A percentile compares a stretch with the other conserved stretches of the same genome.
Conservation (phyloP, 345 rosid genomes). For the Heritiera fomes region DNA sequence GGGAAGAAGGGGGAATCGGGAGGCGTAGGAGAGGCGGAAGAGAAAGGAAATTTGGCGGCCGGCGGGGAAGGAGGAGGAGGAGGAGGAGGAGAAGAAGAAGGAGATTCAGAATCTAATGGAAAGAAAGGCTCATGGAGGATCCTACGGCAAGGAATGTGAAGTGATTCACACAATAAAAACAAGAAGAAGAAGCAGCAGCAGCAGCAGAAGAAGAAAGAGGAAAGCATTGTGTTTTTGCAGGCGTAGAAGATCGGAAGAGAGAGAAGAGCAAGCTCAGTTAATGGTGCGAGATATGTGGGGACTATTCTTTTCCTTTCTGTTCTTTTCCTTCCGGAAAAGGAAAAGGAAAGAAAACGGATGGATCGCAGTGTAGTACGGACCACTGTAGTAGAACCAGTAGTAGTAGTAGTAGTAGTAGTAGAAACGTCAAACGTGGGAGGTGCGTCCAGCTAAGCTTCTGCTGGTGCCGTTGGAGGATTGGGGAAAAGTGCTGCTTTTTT, state of each 20-base stretch:
- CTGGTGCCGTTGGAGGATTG: constrained; percentile 27
- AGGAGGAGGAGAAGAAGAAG: constrained; percentile 52
- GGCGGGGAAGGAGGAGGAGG: constrained; percentile 35
- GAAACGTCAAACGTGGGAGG: constrained; percentile 15
- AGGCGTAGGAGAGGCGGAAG: constrained; percentile 51
- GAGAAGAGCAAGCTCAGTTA: constrained; percentile 10
- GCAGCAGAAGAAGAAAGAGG: constrained; percentile 14
- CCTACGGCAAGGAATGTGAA: constrained; percentile 48
- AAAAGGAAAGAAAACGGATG: neutral
- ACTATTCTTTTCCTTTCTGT: neutral
- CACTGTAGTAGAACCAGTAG: no score
- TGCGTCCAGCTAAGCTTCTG: constrained; percentile 88
- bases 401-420: neutral
- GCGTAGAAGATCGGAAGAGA: neutral
- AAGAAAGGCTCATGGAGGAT: constrained; percentile 76
- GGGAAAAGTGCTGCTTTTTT: neutral
- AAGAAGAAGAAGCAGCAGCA: constrained; percentile 31
- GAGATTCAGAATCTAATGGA: constrained; percentile 42
- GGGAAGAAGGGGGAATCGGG: constrained; percentile 75
- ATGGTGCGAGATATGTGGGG: constrained; percentile 22
- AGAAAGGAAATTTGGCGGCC: constrained; percentile 53
- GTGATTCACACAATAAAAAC: constrained; percentile 23
- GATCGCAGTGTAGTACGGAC: no score
- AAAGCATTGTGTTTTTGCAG: constrained; percentile 45
- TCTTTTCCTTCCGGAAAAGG: neutral